phyloP scores from a whole-genome alignment of 2,329 filamentous ascomycete species.

The Trichoderma afroharzianum region DNA sequence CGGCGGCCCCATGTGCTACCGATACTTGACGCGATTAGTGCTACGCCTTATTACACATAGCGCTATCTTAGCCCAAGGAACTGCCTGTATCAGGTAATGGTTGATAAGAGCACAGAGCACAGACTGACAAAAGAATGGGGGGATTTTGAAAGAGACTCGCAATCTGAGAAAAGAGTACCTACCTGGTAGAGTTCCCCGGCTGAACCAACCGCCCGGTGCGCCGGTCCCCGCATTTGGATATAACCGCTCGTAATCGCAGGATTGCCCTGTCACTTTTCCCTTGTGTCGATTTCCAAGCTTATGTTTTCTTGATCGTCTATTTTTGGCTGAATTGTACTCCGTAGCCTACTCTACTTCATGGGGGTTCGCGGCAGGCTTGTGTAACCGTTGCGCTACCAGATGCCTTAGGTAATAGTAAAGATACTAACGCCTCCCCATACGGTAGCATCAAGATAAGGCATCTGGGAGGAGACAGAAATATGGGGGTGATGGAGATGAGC shows the following conservation, averaged over 20 bases:
- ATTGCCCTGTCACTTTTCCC: neutral
- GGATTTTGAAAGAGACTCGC: neutral
- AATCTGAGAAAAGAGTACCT: neutral
- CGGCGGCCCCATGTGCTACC: neutral
- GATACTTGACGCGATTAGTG: neutral
- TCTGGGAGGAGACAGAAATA: neutral
- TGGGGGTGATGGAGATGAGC: neutral
- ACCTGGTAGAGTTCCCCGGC: neutral
- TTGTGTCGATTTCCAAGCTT: neutral
- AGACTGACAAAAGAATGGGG: neutral
- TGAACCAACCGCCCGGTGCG: constrained; percentile 2
- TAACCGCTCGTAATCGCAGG: neutral
- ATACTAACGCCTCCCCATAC: neutral
- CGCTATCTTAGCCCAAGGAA: neutral
- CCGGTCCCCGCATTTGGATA: neutral
- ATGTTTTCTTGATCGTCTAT: neutral
- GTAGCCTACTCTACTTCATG: too few species aligned
- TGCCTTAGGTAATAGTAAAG: neutral
- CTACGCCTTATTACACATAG: neutral
- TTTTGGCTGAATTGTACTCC: neutral
- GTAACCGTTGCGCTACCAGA: neutral
- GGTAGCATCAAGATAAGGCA: neutral
- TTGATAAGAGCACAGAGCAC: constrained; percentile 2
- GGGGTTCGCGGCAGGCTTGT: neutral
- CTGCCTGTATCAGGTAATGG: constrained; percentile 2